Evolutionary conservation across 371 early-diverging fungal species (phyloP).

Genomic region (Blyttiomyces sp.): DNA sequence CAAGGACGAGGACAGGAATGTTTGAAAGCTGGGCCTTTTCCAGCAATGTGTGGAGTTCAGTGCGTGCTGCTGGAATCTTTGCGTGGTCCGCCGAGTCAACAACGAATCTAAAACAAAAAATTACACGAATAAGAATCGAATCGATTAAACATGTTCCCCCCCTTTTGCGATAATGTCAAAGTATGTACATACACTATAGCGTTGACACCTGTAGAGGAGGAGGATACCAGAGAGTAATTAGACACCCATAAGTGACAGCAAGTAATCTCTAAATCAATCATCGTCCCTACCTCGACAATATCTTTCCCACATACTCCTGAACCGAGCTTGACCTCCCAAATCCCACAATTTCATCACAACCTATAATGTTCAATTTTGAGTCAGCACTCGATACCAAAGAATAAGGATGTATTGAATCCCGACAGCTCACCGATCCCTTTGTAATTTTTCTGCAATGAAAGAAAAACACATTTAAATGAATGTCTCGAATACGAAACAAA

Average conservation of each 20-base stretch:
- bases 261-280: neutral
- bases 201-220: constrained; percentile 89
- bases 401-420: constrained; percentile 23
- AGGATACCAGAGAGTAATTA: too few species aligned
- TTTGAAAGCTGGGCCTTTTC: constrained; percentile 87
- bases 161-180: too few species aligned
- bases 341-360: constrained; percentile 99
- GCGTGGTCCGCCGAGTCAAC: constrained; percentile 93
- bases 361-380: constrained; percentile 5
- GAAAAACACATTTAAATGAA: constrained; percentile 4
- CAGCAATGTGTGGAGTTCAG: constrained; percentile 85
- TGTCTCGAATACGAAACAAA: constrained; percentile 3
- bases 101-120: constrained; percentile 89
- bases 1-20: constrained; percentile 95
- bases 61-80: constrained; percentile 86
- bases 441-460: constrained; percentile 46
- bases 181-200: constrained; percentile 97
- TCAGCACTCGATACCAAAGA: neutral
- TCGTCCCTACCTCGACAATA: constrained; percentile 53
- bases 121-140: neutral
- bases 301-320: constrained; percentile 97
- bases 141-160: neutral
- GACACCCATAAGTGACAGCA: too few species aligned
- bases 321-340: constrained; percentile 94
- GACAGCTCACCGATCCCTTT: constrained; percentile 39